Evolutionary conservation across 768 basidiomycete species (phyloP), one percentile per base, ranked within the genome.

Genomic region (Boletus tomentosulus): DNA sequence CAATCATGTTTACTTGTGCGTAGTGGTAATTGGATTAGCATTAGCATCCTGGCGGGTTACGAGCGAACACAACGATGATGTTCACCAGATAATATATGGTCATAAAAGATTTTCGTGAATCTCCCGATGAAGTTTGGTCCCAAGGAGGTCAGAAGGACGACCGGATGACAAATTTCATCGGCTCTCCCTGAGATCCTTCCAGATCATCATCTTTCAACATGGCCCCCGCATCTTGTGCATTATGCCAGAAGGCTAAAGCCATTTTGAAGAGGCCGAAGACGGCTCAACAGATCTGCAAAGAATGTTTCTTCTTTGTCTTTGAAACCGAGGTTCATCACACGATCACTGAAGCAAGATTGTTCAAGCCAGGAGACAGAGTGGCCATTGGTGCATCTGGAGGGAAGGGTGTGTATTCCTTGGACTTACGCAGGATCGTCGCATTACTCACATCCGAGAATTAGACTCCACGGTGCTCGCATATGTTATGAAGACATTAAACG

Each of bases 241-340:
- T 97, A 13, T 93, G 92, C 68, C 71, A 80, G 15, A 83, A 80
- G 3, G 74, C 85, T 3, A 84, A 85, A 50, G 92, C 97, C 0
- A 94, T 98, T 62, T 70, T 99, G 39, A 95, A 90, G 65, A 78
- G 97, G 16, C 97, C 96, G 3, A 99, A 99, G 72, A 99, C 95
- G 1, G 93, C 93, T 0, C 95, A 98, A 66, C 92, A 94, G 68
- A 94, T 98, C 55, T 99, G 97, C 78, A 89, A 87, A 70, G 85
- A 88, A 37, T 99, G 97, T 68, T 97, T 95, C 74, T 99, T 92
- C 76, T 84, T 84, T 60, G 94, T 98, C 38, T 99, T 99, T 63
- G 97, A 99, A 76, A 96, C 93, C 1, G 97, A 99, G 69, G 87
- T 99, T 28, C 97, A 99, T 74, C 88, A 95, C 67, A 98, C 97